Base-by-base conservation (phyloP, 2,329 filamentous ascomycete species). In the Harringtonia aguacate region DNA sequence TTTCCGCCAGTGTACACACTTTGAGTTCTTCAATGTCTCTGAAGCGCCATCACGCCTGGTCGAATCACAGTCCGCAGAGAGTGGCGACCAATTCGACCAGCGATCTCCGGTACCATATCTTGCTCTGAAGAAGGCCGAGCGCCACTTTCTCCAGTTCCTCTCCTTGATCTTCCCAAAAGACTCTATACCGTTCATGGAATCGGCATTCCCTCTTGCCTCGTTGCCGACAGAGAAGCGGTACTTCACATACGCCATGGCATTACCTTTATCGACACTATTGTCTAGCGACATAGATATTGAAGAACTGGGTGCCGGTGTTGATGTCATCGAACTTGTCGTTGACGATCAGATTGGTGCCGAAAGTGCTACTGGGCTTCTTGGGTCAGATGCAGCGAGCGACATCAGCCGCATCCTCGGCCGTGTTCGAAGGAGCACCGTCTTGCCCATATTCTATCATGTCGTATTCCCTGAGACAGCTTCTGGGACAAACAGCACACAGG, bases 1-100 rank as follows among this genome's bases (percentile, higher is more conserved):
- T 21, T 74, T 82, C 50, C 69, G 79, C 39, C 63, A 66, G 5
- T 81, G 77, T 56, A 79, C 79, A 7, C 86, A 84, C 50, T 68
- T 81, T 43, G 82, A 86, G 55, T 86, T 83, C 55, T 84, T 76
- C 63, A 86, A 85, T 51, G 63, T 82, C 15, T 72, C 78, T 47
- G 67, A 69, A 15, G 15, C 29, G 18, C 20, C 36, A 14, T 7
- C 36, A n/a, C 18, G 17, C 34, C 24, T 13, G 12, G 8, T 17
- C 12, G 17, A 7, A 39, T 22, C 18, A 49, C 43, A 28, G 48
- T 8, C 29, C 22, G 21, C 17, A 17, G 29, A 21, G 15, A 3
- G 37, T 41, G 9, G 5, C 22, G 10, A 39, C 36, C n/a, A n/a
- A n/a, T n/a, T n/a, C n/a, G n/a, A n/a, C n/a, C n/a, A n/a, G n/a